Conservation (phyloP, 2,329 filamentous ascomycete species). For the Pseudogymnoascus pannorum region DNA sequence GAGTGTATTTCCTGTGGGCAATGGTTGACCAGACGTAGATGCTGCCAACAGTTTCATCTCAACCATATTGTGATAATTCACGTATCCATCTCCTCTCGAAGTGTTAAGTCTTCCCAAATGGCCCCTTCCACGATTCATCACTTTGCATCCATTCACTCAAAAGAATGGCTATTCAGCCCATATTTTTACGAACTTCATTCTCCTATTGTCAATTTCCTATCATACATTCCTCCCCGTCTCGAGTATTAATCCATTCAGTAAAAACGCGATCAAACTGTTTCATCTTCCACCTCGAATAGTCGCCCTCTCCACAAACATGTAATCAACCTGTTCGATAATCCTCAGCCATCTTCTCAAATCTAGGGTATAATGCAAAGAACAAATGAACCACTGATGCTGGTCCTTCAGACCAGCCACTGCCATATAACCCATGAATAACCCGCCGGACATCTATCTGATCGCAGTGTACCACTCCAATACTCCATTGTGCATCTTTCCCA, state of each 20-base stretch:
- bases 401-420: not conserved
- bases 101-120: not conserved
- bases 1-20: not conserved
- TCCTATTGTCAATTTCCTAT: not conserved
- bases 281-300: too few species aligned
- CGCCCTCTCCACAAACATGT: not conserved
- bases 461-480: not conserved
- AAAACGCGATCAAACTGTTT: not conserved
- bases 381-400: not conserved
- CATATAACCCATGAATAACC: not conserved
- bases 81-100: not conserved
- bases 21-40: not conserved
- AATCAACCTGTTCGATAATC: not conserved
- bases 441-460: not conserved
- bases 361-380: not conserved
- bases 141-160: not conserved
- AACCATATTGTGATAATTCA: not conserved
- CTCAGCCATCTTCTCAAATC: not conserved
- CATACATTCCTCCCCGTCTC: not conserved
- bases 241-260: not conserved
- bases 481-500: not conserved
- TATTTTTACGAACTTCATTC: not conserved
- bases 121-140: not conserved
- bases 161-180: not conserved
- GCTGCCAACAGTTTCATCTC: not conserved